Percentiles rank a stretch among this genome's conserved stretches.
These are phyloP conservation scores for Plectranthus barbatus DNA, from an alignment of 257 asterid genomes.

Conservation along the genomic window DNA sequence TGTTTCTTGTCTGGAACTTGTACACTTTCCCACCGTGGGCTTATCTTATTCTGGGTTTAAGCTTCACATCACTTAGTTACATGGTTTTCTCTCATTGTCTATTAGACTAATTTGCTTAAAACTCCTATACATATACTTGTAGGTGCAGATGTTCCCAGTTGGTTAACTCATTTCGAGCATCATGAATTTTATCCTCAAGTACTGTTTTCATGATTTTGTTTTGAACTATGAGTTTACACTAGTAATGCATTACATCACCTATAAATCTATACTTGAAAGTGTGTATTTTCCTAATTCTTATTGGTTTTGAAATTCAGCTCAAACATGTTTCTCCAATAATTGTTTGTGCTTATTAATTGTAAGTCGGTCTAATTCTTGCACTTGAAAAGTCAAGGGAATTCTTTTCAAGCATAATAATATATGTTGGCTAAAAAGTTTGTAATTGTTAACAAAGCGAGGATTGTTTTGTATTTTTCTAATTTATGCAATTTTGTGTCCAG, in stretches of 20 bases:
- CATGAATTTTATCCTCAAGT: not conserved
- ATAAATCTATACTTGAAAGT: not conserved
- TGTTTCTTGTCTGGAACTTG: too few species aligned
- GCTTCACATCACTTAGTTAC: not conserved
- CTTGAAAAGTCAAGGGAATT: not conserved
- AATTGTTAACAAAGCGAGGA: not conserved
- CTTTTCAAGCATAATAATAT: not conserved
- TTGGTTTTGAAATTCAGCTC: not conserved
- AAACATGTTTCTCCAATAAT: not conserved
- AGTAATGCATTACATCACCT: not conserved
- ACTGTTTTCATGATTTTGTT: too few species aligned
- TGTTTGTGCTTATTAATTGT: not conserved
- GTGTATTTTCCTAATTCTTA: not conserved
- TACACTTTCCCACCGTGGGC: too few species aligned
- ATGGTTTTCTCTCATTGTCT: not conserved
- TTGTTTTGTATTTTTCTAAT: slow-evolving; percentile 11
- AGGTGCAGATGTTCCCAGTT: not conserved
- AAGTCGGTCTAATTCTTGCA: not conserved
- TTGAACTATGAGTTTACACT: too few species aligned
- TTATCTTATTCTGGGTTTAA: not conserved
- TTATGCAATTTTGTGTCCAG: slow-evolving; percentile 70
- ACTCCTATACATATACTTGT: not conserved
- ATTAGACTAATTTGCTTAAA: not conserved
- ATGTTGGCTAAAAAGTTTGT: not conserved
- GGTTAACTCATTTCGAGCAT: not conserved